Conservation (phyloP, 2,329 filamentous ascomycete genomes). For the Sphaerulina populicola region DNA sequence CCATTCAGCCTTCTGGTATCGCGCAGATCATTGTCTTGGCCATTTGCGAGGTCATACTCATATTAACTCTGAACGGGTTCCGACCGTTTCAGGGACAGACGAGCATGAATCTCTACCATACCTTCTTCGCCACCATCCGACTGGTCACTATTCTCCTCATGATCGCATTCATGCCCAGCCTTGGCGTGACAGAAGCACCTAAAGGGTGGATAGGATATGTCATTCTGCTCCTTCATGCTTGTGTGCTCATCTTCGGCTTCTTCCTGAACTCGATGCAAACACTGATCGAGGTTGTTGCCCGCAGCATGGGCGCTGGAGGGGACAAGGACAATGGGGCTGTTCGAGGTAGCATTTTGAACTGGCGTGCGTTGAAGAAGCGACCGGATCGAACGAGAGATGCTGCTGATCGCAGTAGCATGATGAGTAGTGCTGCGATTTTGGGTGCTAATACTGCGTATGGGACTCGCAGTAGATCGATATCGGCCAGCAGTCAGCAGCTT, state of each 20-base stretch:
- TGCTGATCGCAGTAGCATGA: constrained; percentile 65
- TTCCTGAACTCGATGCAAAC: constrained; percentile 88
- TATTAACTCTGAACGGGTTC: constrained; percentile 81
- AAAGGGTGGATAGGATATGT: constrained; percentile 95
- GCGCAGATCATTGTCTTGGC: constrained; percentile 86
- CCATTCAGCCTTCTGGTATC: constrained; percentile 84
- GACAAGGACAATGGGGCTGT: constrained; percentile 45
- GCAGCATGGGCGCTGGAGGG: constrained; percentile 72
- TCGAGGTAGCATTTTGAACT: constrained; percentile 74
- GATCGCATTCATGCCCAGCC: constrained; percentile 68
- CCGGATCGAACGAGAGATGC: constrained; percentile 37
- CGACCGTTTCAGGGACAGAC: constrained; percentile 82
- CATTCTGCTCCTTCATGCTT: constrained; percentile 75
- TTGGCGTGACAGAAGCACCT: constrained; percentile 66
- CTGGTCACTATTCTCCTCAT: constrained; percentile 54
- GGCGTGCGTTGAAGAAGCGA: constrained; percentile 34
- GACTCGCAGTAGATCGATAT: constrained; percentile 51
- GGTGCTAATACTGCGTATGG: constrained; percentile 28
- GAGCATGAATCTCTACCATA: constrained; percentile 95
- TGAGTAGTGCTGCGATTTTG: constrained; percentile 75
- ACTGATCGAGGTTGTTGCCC: constrained; percentile 75
- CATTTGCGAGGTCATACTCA: constrained; percentile 85
- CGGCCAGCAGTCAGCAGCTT: constrained; percentile 54
- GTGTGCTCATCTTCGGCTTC: constrained; percentile 82
- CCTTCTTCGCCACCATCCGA: constrained; percentile 69